Evolutionary conservation across 1,284 basidiomycete species (phyloP), one percentile per base, ranked within the genome.

Genomic region (Megacollybia platyphylla): DNA sequence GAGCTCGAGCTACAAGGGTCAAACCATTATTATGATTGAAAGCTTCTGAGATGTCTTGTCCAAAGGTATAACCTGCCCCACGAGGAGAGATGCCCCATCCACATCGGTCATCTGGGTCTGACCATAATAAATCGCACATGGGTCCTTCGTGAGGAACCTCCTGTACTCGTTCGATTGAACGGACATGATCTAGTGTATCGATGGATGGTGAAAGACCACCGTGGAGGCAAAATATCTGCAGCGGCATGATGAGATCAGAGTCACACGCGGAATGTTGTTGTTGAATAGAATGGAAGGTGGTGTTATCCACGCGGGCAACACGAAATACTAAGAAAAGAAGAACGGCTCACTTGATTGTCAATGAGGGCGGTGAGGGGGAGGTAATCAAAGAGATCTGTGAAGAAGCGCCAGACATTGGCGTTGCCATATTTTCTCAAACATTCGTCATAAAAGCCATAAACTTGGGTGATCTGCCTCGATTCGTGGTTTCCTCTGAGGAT

Each of bases 401-500:
- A 99, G 72, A 85, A 97, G 58, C 94, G 87, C 94, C 94, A 99
- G 39, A 99, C 96, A 59, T 97, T 98, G 56, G 93, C 93, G 65
- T 97, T 97, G 45, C 96, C 96, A 67, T 99, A 99, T 71, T 99
- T 99, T 59, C 96, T 82, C 56, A 97, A 73, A 58, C 94, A 99
- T 65, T 99, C 94, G 71, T 99, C 94, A 67, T 99, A 98, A 62
- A 99, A 99, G 28, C 94, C 94, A 58, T 99, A 98, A 10, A 98
- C 94, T 65, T 99, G 94, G 27, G 96, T 99, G 70, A 99, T 98
- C 72, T 99, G 94, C 57, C 94, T 78, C 48, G 87, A 92, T 67
- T 99, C 96, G 73, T 99, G 94, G 64, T 99, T 98, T 31, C 94
- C 94, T 48, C 94, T 85, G 40, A 99, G 73, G 60, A 99, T 97